Base-by-base conservation (phyloP, 2,329 filamentous ascomycete genomes). In the Ramularia collo-cygni region DNA sequence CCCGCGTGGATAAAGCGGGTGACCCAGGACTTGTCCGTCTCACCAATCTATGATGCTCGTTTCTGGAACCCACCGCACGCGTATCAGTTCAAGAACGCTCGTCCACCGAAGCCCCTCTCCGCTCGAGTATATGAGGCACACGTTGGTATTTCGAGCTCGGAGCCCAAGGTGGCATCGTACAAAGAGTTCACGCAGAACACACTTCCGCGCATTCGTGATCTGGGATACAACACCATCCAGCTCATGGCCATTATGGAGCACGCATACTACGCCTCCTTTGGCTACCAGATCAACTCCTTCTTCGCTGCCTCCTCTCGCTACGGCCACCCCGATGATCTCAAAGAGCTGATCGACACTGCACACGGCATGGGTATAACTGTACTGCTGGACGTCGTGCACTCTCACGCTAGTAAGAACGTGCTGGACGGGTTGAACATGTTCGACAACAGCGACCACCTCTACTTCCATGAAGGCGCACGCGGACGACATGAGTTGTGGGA, bases 191-290 rank as follows among this genome's bases (percentile, higher is more conserved):
- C 90, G 2, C 74, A 81, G 57, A 87, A 85, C 63, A 88, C 95
- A 75, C 76, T 98, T 6, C 89, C 90, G 12, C 79, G 90, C 42
- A 96, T 98, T 67, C 83, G 89, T 59, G 71, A 79, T 49, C 72
- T 96, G 30, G 92, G 90, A 28, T 98, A 98, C 71, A 96, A 98
- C 61, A 85, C 89, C 39, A 96, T 98, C 53, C 92, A 98, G 63
- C 74, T 98, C 49, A 98, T 98, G 92, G 92, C 92, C 32, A 75
- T 98, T 59, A 98, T 98, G 90, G 92, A 98, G 62, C 92, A 98
- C 66, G 92, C 92, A 35, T 98, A 98, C 72, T 98, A 98, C 63
- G 92, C 92, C 56, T 96, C 90, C 59, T 98, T 98, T 57, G 92
- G 92, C 33, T 98, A 98, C 64, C 92, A 98, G 65, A 79, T 98